phyloP scores from a whole-genome alignment of 2,329 filamentous ascomycete species.

The Lachnellula hyalina region DNA sequence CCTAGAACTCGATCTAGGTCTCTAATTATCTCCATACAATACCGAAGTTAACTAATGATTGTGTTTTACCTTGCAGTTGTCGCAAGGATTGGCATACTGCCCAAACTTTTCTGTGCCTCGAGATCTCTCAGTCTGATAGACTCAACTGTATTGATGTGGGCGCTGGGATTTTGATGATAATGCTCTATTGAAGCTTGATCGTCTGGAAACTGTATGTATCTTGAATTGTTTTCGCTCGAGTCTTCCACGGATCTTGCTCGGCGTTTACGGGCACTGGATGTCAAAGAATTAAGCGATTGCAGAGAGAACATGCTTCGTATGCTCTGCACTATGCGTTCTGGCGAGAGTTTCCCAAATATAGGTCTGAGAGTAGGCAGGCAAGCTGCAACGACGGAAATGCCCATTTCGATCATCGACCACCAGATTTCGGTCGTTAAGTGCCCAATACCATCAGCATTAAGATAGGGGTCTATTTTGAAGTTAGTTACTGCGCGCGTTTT shows the following conservation, averaged over 20 bases:
- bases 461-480: neutral
- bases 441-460: neutral
- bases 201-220: neutral
- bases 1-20: too few species aligned
- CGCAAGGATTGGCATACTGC: neutral
- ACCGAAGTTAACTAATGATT: too few species aligned
- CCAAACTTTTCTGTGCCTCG: neutral
- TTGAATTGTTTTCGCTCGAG: neutral
- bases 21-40: too few species aligned
- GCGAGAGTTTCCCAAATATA: neutral
- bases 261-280: neutral
- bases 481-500: too few species aligned
- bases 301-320: constrained; percentile 1
- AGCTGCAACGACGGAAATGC: neutral
- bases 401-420: constrained; percentile 3
- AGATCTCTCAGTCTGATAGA: neutral
- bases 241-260: neutral
- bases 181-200: neutral
- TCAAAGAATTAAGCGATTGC: neutral
- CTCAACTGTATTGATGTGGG: neutral
- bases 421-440: constrained; percentile 1
- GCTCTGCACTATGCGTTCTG: neutral
- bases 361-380: neutral
- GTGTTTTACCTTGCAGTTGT: too few species aligned
- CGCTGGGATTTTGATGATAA: neutral